Base-by-base conservation (phyloP, 1,139 yeast genomes). In the Groenewaldozyma sp. region DNA sequence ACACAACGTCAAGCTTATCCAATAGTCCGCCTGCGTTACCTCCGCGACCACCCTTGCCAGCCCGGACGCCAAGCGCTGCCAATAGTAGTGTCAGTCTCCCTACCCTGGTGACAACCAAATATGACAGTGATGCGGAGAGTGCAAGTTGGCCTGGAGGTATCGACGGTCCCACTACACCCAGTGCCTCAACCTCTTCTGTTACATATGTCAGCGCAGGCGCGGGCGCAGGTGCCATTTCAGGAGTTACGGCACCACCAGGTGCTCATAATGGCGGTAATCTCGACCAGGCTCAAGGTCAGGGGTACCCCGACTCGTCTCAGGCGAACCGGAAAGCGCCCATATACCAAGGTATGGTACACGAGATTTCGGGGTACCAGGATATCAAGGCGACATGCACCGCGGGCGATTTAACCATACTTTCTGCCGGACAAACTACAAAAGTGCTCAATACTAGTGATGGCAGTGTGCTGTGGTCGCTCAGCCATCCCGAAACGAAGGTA, bases 251-350 rank as follows among this genome's bases (percentile, higher is more conserved):
- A n/a, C n/a, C n/a, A n/a, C n/a, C n/a, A n/a, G n/a, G n/a, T n/a
- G n/a, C n/a, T n/a, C n/a, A n/a, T n/a, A n/a, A n/a, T n/a, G n/a
- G n/a, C n/a, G n/a, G n/a, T n/a, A n/a, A n/a, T n/a, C n/a, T n/a
- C n/a, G n/a, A n/a, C n/a, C n/a, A n/a, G n/a, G n/a, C n/a, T n/a
- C n/a, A 31, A 26, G 54, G 45, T 28, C 48, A 42, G 24, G 43
- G 41, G 7, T 58, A 51, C 32, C 63, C 63, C 2, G 65, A 61
- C 34, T 50, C 60, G 4, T 59, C 64, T 9, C 60, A 56, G 31
- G 56, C 60, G 6, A 61, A 60, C 41, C 48, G 65, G 31, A 45
- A 60, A 20, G 57, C 60, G 3, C 65, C 65, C 2, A 43, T 53
- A 2, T 51, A 49, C 40, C 54, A 51, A 31, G 59, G 61, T 1